A percentile compares a stretch with the other conserved stretches of the same genome.
These are phyloP conservation scores for Colletotrichum tabaci DNA, from an alignment of 2,329 filamentous ascomycete species.

Conservation along the genomic window DNA sequence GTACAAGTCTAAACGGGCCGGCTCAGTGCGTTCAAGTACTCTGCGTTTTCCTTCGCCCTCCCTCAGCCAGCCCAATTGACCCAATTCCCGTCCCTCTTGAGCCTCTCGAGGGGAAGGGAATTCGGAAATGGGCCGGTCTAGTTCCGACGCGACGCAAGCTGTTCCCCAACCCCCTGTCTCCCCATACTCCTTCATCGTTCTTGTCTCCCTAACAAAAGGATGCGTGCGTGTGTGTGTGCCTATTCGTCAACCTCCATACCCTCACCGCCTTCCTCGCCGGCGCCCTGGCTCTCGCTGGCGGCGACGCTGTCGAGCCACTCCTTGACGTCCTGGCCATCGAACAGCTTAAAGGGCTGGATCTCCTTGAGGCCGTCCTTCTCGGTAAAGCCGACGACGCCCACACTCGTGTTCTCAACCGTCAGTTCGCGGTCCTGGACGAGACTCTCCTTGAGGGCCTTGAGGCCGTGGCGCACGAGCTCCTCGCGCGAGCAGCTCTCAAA, in stretches of 20 bases:
- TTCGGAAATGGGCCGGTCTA: slow-evolving; percentile 5
- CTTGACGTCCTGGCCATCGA: slow-evolving; percentile 89
- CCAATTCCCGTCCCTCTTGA: not conserved
- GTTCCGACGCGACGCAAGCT: slow-evolving; percentile 20
- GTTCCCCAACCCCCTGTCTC: not conserved
- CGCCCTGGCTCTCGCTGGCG: slow-evolving; percentile 65
- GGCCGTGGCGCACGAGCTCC: slow-evolving; percentile 90
- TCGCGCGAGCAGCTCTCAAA: slow-evolving; percentile 85
- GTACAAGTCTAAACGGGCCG: slow-evolving; percentile 40
- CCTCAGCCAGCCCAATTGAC: slow-evolving; percentile 8
- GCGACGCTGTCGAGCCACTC: slow-evolving; percentile 84
- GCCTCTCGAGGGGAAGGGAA: not conserved
- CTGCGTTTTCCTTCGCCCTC: slow-evolving; percentile 22
- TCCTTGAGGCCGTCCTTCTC: slow-evolving; percentile 65
- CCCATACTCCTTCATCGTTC: not conserved
- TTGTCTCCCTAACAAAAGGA: not conserved
- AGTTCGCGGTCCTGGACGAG: slow-evolving; percentile 97
- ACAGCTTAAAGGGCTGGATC: slow-evolving; percentile 87
- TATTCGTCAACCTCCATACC: slow-evolving; percentile 53
- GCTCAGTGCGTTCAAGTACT: slow-evolving; percentile 25
- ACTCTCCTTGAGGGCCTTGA: slow-evolving; percentile 94
- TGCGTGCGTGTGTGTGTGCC: slow-evolving; percentile 4
- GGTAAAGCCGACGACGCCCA: slow-evolving; percentile 83
- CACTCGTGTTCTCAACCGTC: slow-evolving; percentile 95
- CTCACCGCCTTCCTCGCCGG: slow-evolving; percentile 57